phyloP scores from a whole-genome alignment of 129 eudicot genomes.

The Cynara cardunculus region DNA sequence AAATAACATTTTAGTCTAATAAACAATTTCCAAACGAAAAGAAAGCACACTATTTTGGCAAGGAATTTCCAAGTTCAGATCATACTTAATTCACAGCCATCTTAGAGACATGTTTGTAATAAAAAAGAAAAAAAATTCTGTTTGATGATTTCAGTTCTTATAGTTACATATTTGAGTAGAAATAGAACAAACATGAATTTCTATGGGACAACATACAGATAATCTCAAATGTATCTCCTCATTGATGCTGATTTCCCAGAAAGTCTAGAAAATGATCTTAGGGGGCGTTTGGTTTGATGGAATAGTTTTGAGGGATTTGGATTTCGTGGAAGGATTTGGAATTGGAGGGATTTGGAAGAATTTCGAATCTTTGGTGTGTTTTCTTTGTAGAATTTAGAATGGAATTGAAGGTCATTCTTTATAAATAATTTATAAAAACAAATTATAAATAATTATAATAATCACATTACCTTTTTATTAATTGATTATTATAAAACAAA shows the following conservation, averaged over 20 bases:
- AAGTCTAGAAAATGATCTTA: neutral
- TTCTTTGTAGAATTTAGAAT: too few species aligned
- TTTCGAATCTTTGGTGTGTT: too few species aligned
- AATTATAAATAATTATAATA: too few species aligned
- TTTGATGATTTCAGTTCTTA: neutral
- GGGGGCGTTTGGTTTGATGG: too few species aligned
- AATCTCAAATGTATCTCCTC: neutral
- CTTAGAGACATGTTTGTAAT: neutral
- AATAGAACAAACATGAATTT: neutral
- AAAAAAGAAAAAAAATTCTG: neutral
- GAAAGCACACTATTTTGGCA: neutral
- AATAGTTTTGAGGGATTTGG: too few species aligned
- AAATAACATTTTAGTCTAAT: neutral
- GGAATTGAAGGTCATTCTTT: too few species aligned
- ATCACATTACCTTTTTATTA: too few species aligned
- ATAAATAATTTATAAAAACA: too few species aligned
- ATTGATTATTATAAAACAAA: too few species aligned
- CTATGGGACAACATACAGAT: neutral
- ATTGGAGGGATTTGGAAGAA: too few species aligned
- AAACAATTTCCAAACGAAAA: conserved; percentile 7
- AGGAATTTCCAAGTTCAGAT: neutral
- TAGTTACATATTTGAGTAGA: neutral
- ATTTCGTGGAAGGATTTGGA: too few species aligned
- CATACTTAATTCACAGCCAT: neutral
- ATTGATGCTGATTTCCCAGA: neutral